Base-by-base conservation (phyloP, 176 grass and related monocot genomes). In the Avena sativa region DNA sequence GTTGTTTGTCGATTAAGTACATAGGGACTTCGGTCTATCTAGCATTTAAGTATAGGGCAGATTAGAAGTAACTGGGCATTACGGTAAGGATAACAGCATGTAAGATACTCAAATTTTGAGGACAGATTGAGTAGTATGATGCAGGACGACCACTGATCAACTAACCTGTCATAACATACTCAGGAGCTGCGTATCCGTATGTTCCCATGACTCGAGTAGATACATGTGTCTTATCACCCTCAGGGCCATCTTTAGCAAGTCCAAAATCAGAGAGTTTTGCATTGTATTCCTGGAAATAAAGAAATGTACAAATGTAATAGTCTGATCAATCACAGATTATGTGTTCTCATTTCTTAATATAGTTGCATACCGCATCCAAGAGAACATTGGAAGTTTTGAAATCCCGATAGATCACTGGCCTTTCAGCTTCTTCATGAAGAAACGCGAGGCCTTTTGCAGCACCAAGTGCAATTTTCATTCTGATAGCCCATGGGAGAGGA, bases 361-460 rank as follows among this genome's bases (percentile, higher is more conserved):
- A 56, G 56, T 51, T 83, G 64, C 83, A 65, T 87, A 99, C 97
- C 72, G 89, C 92, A 74, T 99, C 97, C 87, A 96, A 83, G 36
- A 99, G 87, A 84, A 99, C 94, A 89, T 99, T 99, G 48, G 97
- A 99, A 67, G 97, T 96, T 90, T 99, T 99, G 83, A 99, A 99
- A 89, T 99, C 97, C 52, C 97, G 92, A 91, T 99, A 99, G 79
- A 99, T 99, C 23, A 99, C 94, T 75, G 97, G 97, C 61, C 94
- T 96, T 92, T 99, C 97, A 66, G 94, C 94, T 96, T 99, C 97
- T 94, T 99, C 97, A 67, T 96, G 97, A 76, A 99, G 94, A 92
- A 96, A 99, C 59, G 97, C 91, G 81, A 99, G 89, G 68, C 94
- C 97, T 79, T 94, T 94, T 19, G 97, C 97, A 83, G 97, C 97